Conservation (phyloP, 768 basidiomycete genomes). For the Lactifluus hygrophoroides region DNA sequence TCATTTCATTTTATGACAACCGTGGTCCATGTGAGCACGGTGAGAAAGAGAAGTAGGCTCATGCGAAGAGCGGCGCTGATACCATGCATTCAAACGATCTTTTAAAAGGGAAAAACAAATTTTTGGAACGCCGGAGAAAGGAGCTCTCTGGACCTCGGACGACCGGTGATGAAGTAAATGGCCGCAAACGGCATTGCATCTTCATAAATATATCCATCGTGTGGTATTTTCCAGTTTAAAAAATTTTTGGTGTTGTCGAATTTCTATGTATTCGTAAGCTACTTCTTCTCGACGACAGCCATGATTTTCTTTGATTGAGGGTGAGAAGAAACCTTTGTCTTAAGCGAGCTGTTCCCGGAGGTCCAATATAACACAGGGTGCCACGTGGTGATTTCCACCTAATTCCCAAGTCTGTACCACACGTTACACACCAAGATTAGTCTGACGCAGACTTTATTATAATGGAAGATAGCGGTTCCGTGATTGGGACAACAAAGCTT, state of each 20-base stretch:
- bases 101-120: no score
- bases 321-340: neutral
- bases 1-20: slow-evolving; percentile 12
- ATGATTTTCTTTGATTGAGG: neutral
- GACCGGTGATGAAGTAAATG: slow-evolving; percentile 4
- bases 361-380: neutral
- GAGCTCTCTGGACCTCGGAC: neutral
- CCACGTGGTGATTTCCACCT: neutral
- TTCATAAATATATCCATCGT: neutral
- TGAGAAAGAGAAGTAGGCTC: slow-evolving; percentile 12
- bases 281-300: neutral
- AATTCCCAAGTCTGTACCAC: neutral
- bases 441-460: neutral
- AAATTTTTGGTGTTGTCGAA: neutral
- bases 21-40: slow-evolving; percentile 5
- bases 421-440: neutral
- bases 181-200: neutral
- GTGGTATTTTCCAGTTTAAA: neutral
- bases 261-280: neutral
- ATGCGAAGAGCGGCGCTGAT: slow-evolving; percentile 12
- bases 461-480: neutral
- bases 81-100: slow-evolving; percentile 2
- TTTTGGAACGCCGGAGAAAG: slow-evolving; percentile 10
- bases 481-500: neutral
- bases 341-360: neutral